phyloP scores from a whole-genome alignment of 306 rosid species.

The Lathyrus oleraceus region DNA sequence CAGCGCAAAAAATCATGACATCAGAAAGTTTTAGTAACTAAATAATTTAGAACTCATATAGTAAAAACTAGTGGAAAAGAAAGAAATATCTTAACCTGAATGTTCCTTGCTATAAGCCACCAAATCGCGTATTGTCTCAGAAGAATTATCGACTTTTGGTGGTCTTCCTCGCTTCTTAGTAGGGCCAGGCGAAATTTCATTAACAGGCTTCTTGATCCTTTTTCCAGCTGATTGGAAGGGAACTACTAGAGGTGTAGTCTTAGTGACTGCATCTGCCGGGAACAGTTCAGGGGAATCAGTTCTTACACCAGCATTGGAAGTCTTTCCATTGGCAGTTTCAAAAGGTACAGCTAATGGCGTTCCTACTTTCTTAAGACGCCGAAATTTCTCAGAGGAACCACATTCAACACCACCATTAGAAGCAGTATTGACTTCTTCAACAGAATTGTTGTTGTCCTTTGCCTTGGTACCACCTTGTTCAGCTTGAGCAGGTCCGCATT shows the following conservation, averaged over 20 bases:
- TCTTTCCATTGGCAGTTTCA: constrained; percentile 29
- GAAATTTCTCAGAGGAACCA: constrained; percentile 36
- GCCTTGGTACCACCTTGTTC: constrained; percentile 34
- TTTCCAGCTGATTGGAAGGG: constrained; percentile 2
- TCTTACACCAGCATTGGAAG: constrained; percentile 20
- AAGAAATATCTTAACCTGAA: not conserved
- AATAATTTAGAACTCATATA: not conserved
- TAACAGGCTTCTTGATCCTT: constrained; percentile 24
- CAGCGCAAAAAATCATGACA: not conserved
- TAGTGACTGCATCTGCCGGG: not conserved
- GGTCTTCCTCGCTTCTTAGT: constrained; percentile 38
- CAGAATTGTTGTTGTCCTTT: constrained; percentile 27
- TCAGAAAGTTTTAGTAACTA: not conserved
- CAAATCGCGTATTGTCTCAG: not conserved
- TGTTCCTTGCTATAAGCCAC: not conserved
- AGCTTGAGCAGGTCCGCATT: constrained; percentile 34
- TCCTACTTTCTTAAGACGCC: not conserved
- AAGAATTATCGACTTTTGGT: constrained; percentile 14
- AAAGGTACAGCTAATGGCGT: constrained; percentile 33
- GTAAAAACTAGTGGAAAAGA: not conserved
- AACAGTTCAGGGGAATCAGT: constrained; percentile 7
- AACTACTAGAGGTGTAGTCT: not conserved
- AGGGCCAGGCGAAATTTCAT: constrained; percentile 17
- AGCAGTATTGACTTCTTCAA: constrained; percentile 39
- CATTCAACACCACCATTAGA: constrained; percentile 38